Evolutionary conservation across 805 yeast species (phyloP).

Genomic region (Teunomyces barrocoloradensis): DNA sequence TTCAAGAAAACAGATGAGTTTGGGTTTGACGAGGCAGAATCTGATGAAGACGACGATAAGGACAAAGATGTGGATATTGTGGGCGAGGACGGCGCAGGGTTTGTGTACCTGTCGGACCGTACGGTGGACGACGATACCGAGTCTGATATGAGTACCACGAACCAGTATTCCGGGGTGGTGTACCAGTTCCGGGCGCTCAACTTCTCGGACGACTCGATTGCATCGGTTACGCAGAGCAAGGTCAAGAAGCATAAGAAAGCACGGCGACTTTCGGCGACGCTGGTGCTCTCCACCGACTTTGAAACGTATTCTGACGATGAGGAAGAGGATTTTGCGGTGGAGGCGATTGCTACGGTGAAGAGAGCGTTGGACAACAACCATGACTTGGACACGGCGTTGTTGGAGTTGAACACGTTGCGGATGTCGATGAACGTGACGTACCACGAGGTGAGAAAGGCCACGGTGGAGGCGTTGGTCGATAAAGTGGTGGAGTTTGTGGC

Average conservation of each 20-base stretch:
- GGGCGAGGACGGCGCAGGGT: conserved; percentile 53
- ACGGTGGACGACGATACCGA: conserved; percentile 34
- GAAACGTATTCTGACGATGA: conserved; percentile 36
- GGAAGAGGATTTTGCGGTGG: conserved; percentile 74
- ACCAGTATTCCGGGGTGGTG: conserved; percentile 40
- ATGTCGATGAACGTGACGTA: conserved; percentile 97
- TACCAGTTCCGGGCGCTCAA: conserved; percentile 48
- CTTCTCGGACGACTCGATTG: conserved; percentile 58
- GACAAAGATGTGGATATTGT: conserved; percentile 28
- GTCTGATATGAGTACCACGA: conserved; percentile 34
- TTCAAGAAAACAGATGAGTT: conserved; percentile 33
- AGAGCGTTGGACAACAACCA: conserved; percentile 92
- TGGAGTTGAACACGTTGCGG: conserved; percentile 90
- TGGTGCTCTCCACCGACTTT: conserved; percentile 47
- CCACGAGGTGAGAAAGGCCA: conserved; percentile 86
- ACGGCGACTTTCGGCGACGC: conserved; percentile 36
- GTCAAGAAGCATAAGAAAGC: conserved; percentile 30
- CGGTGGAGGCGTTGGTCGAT: conserved; percentile 65
- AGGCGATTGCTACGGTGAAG: conserved; percentile 91
- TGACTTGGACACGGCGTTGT: conserved; percentile 85
- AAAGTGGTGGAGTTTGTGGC: conserved; percentile 71
- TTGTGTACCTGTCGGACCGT: conserved; percentile 46
- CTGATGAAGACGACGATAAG: conserved; percentile 12
- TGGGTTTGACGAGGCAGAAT: conserved; percentile 23
- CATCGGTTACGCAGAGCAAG: conserved; percentile 48